Base-by-base conservation (phyloP, 176 grass and related monocot species). In the Avena eriantha region DNA sequence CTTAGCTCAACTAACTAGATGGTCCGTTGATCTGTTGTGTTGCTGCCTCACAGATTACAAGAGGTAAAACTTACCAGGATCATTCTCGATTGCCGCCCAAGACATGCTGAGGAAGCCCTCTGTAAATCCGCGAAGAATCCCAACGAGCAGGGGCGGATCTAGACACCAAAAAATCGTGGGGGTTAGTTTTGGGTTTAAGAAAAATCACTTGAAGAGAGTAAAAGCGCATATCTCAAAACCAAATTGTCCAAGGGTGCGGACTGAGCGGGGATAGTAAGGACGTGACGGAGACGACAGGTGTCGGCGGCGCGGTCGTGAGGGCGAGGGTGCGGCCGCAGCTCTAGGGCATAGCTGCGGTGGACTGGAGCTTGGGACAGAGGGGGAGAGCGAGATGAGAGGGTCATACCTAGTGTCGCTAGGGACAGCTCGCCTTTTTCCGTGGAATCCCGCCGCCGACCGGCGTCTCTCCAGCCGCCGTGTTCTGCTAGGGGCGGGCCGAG, bases 41-140 rank as follows among this genome's bases (percentile, higher is more conserved):
- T 81, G 34, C 21, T 56, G 50, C 33, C 1, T 56, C 8, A n/a
- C 10, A 74, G 12, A 9, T n/a, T 34, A 6, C 55, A 65, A 51
- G 48, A 47, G 67, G 9, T 10, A 18, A 35, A 79, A 18, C 64
- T 89, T 93, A 93, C 91, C 93, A 85, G 93, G 91, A 85, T 95
- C 93, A 82, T 90, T 93, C 80, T 95, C 93, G 70, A 95, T 89
- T 70, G 91, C 65, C 3, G 81, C 83, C 93, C 93, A 95, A 82
- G 93, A 95, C 93, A 95, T 95, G 46, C 45, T 56, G 54, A 56
- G 64, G 31, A 67, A 95, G 14, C 31, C 29, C 64, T 67, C 64
- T 34, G 64, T 31, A 67, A 67, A 67, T 67, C 64, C 15, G 6
- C 7, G 64, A 67, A 67, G 29, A 67, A 8, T 66, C 14, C 14